Conservation (phyloP, 306 rosid species). For the Cicer cuneatum region DNA sequence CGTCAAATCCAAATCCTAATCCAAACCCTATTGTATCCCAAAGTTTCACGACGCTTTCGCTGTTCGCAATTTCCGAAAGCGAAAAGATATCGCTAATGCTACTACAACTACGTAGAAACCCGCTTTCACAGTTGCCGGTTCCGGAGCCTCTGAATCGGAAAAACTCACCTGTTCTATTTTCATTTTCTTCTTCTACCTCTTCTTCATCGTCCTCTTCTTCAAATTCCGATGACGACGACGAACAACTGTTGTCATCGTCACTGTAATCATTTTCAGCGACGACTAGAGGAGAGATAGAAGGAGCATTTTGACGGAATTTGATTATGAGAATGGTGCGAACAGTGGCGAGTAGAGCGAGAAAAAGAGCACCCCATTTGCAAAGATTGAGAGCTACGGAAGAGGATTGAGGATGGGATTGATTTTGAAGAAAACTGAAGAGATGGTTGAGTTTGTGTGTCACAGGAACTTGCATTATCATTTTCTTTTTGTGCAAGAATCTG, state of each 20-base stretch:
- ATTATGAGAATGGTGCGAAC: slow-evolving; percentile 51
- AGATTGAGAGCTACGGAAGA: slow-evolving; percentile 46
- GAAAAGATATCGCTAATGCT: slow-evolving; percentile 62
- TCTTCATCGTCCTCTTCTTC: slow-evolving; percentile 46
- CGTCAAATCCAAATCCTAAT: slow-evolving; percentile 47
- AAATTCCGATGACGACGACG: slow-evolving; percentile 38
- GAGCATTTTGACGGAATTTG: slow-evolving; percentile 24
- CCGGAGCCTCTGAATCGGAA: slow-evolving; percentile 54
- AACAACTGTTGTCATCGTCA: slow-evolving; percentile 36
- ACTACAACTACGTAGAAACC: slow-evolving; percentile 43
- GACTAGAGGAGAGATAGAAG: slow-evolving; percentile 41
- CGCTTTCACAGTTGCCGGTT: slow-evolving; percentile 35
- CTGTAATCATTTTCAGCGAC: slow-evolving; percentile 44
- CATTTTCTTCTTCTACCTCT: slow-evolving; percentile 16
- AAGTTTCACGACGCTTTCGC: slow-evolving; percentile 74
- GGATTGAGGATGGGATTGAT: slow-evolving; percentile 50
- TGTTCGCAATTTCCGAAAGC: slow-evolving; percentile 64
- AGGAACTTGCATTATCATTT: slow-evolving; percentile 57
- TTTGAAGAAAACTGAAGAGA: slow-evolving; percentile 45
- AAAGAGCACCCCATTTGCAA: slow-evolving; percentile 67
- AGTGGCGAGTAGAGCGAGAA: slow-evolving; percentile 68
- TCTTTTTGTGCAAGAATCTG: neutral
- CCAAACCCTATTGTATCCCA: slow-evolving; percentile 68
- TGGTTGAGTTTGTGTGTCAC: slow-evolving; percentile 54
- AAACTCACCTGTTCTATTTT: slow-evolving; percentile 39